Evolutionary conservation across 2,329 filamentous ascomycete genomes (phyloP).

Genomic region (Ilyonectria sp.): DNA sequence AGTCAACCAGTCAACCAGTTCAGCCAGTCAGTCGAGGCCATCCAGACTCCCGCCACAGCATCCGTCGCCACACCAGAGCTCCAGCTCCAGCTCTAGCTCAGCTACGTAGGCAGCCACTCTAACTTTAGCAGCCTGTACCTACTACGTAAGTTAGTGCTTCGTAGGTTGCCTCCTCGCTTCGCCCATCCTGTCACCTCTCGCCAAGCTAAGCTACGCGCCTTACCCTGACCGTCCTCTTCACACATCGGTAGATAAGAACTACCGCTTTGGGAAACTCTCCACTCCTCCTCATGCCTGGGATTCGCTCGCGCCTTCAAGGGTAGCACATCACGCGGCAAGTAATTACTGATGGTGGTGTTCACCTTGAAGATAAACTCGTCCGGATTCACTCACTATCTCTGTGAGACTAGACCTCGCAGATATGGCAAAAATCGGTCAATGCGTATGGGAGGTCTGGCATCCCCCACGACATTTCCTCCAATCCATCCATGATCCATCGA

Average conservation of each 20-base stretch:
- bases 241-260: constrained; percentile 27
- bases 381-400: neutral
- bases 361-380: neutral
- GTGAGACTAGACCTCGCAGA: neutral
- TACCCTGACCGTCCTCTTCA: neutral
- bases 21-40: no score
- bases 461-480: neutral
- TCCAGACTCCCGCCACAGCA: neutral
- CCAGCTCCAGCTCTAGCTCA: no score
- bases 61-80: neutral
- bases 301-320: constrained; percentile 17
- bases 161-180: neutral
- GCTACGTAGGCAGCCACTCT: no score
- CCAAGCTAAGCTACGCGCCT: neutral
- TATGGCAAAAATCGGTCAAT: constrained; percentile 7
- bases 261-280: constrained; percentile 22
- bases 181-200: neutral
- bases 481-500: constrained; percentile 6
- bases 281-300: constrained; percentile 16
- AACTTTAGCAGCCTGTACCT: no score
- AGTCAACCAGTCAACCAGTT: no score
- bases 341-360: constrained; percentile 8
- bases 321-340: constrained; percentile 10
- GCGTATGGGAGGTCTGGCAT: neutral
- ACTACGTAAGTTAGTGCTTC: no score